A percentile compares a stretch with the other conserved stretches of the same genome.
Conservation (phyloP, 148 eudicot genomes). For the Rhododendron mucronatum region DNA sequence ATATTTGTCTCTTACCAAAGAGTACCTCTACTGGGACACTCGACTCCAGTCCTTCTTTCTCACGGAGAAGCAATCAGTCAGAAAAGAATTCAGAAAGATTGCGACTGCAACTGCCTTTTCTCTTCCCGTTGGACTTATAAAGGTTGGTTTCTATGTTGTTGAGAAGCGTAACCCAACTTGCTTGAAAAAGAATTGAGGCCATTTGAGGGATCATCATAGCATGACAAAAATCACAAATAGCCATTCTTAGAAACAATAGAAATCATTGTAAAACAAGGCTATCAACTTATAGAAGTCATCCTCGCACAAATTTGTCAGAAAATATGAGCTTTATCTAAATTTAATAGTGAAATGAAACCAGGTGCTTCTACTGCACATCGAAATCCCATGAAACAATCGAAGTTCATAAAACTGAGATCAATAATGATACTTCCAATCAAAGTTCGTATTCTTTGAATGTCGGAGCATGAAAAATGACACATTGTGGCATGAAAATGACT, state of each 20-base stretch:
- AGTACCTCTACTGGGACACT: too few relatives aligned
- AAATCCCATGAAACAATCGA: neutral
- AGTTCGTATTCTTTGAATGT: too few relatives aligned
- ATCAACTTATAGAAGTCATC: neutral
- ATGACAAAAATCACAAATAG: conserved; percentile 18
- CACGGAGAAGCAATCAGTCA: too few relatives aligned
- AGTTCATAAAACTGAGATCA: too few relatives aligned
- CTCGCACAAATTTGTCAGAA: neutral
- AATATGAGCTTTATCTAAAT: neutral
- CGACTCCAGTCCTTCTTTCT: too few relatives aligned
- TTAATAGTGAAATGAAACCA: neutral
- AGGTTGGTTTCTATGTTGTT: neutral
- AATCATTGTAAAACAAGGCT: too few relatives aligned
- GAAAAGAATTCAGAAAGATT: too few relatives aligned
- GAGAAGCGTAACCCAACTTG: neutral
- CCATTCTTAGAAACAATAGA: neutral
- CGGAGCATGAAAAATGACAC: too few relatives aligned
- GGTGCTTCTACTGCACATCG: neutral
- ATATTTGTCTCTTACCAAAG: too few relatives aligned
- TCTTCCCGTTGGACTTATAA: conserved; percentile 7
- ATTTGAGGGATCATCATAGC: conserved; percentile 27
- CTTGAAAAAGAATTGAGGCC: too few relatives aligned
- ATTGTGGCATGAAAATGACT: too few relatives aligned
- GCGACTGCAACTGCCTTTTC: neutral
- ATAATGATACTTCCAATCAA: too few relatives aligned